Evolutionary conservation across 768 basidiomycete genomes (phyloP).

Genomic region (Tephrocybe sp.): DNA sequence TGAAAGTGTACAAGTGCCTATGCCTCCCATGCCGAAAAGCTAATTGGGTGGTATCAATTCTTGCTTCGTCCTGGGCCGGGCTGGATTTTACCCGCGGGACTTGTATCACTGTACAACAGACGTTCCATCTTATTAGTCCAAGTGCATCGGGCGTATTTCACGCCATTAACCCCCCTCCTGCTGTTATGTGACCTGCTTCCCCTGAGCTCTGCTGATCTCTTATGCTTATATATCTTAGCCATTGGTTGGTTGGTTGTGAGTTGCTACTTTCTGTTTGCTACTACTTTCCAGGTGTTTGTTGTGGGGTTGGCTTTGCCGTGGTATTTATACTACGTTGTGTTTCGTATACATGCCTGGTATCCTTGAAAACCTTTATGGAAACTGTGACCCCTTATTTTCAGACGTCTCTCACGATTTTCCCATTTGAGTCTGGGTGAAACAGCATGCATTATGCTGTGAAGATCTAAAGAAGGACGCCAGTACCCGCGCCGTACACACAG

Average conservation of each 20-base stretch:
- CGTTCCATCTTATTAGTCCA: conserved; percentile 1
- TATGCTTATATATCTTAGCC: conserved; percentile 1
- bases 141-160: conserved; percentile 5
- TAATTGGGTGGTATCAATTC: conserved; percentile 8
- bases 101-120: conserved; percentile 18
- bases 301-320: conserved; percentile 5
- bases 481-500: too few relatives aligned
- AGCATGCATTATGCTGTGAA: too few relatives aligned
- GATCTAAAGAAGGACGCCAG: too few relatives aligned
- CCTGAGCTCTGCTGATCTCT: conserved; percentile 1
- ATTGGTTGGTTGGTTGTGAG: conserved; percentile 10
- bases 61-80: conserved; percentile 11
- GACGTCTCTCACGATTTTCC: too few relatives aligned
- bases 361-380: neutral
- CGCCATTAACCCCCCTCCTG: conserved; percentile 1
- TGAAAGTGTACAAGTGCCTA: conserved; percentile 31
- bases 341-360: neutral
- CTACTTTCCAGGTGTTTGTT: conserved; percentile 1
- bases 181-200: neutral
- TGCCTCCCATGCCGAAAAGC: conserved; percentile 20
- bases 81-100: conserved; percentile 11
- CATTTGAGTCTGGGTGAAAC: too few relatives aligned
- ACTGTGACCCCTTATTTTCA: neutral
- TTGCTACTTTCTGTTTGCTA: conserved; percentile 1
- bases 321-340: conserved; percentile 11